A percentile compares a stretch with the other conserved stretches of the same genome.
Conservation (phyloP, 164 flowering plant species). For the Malania oleifera region DNA sequence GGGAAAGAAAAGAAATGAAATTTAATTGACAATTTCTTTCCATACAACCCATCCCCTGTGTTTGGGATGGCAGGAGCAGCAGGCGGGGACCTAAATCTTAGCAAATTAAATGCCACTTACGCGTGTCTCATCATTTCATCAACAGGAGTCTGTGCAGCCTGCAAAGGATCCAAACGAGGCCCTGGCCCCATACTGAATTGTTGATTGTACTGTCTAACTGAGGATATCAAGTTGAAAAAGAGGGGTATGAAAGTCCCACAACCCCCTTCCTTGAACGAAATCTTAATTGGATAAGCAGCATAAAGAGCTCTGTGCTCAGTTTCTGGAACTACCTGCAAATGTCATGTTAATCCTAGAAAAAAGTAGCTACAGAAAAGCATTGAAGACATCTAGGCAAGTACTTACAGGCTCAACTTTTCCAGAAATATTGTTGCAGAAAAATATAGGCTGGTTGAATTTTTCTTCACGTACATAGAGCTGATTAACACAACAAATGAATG, state of each 20-base stretch:
- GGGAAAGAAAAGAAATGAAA: neutral
- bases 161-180: conserved; percentile 70
- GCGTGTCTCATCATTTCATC: conserved; percentile 99
- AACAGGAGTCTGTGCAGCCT: conserved; percentile 88
- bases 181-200: conserved; percentile 22
- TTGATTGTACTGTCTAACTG: conserved; percentile 73
- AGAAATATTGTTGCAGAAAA: conserved; percentile 92
- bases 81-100: neutral
- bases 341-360: neutral
- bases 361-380: neutral
- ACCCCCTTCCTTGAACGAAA: conserved; percentile 96
- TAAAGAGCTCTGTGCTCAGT: conserved; percentile 74
- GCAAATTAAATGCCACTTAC: conserved; percentile 40
- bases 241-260: conserved; percentile 95
- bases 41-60: too few species aligned
- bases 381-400: conserved; percentile 5
- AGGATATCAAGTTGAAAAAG: conserved; percentile 66
- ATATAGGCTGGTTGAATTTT: conserved; percentile 90
- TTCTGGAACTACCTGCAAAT: conserved; percentile 79
- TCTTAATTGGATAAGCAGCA: conserved; percentile 87
- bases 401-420: conserved; percentile 97
- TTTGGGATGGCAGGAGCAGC: too few species aligned
- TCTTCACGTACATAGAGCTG: conserved; percentile 81
- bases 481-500: too few species aligned
- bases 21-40: neutral